Percentiles rank a stretch among this genome's conserved stretches.
Evolutionary conservation across 176 grass and related monocot genomes (phyloP).

Genomic region (Bonia amplexicaulis): DNA sequence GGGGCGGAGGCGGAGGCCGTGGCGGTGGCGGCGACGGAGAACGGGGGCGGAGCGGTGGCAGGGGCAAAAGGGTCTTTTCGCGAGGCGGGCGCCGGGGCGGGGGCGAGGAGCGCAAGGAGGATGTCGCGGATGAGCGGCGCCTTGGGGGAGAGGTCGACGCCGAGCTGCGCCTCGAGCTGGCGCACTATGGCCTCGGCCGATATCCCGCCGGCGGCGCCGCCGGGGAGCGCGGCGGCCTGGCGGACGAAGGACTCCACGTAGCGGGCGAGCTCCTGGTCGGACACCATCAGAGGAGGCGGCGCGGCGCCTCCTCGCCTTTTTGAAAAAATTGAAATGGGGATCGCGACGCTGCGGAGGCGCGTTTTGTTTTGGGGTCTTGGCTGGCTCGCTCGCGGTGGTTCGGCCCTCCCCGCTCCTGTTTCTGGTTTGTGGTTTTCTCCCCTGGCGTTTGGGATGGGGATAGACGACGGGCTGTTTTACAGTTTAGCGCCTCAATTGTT

Average conservation of each 20-base stretch:
- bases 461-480: background rate
- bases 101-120: conserved; percentile 59
- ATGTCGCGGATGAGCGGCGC: conserved; percentile 72
- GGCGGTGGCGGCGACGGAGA: background rate
- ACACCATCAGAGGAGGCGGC: conserved; percentile 46
- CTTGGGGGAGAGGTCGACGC: conserved; percentile 82
- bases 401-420: background rate
- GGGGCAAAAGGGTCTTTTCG: conserved; percentile 43
- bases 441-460: background rate
- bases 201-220: conserved; percentile 19
- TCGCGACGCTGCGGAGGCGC: conserved; percentile 22
- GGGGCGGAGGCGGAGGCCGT: conserved; percentile 10
- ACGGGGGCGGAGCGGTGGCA: background rate
- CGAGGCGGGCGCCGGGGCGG: conserved; percentile 3
- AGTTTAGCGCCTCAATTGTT: background rate
- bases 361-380: conserved; percentile 2
- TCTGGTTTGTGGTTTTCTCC: conserved; percentile 2
- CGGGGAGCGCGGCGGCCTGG: conserved; percentile 33
- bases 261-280: conserved; percentile 78
- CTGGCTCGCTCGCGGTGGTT: conserved; percentile 12
- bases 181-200: conserved; percentile 57
- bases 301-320: conserved; percentile 22
- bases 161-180: conserved; percentile 57
- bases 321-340: conserved; percentile 46
- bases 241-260: conserved; percentile 75